Percentiles rank a stretch among this genome's conserved stretches.
phyloP scores from a whole-genome alignment of 108 stramenopile species.

The Nitzschia sp. region DNA sequence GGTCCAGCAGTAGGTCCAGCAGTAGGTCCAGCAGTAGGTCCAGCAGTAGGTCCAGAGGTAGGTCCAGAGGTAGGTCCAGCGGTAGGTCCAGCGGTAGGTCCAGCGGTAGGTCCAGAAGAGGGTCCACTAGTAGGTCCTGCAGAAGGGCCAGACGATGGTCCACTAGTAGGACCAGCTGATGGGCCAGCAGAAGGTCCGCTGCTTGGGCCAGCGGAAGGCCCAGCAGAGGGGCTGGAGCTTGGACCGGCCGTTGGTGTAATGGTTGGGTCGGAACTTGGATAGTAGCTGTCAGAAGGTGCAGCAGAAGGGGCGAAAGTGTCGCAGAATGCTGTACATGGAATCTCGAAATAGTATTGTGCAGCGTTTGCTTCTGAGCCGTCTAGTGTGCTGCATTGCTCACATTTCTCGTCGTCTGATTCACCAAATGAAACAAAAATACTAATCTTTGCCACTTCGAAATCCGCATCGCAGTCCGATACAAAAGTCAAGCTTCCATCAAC shows the following conservation, averaged over 20 bases:
- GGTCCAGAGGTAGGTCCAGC: slow-evolving; percentile 18
- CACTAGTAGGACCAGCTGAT: background rate
- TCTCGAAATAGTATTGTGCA: background rate
- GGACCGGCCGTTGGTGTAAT: background rate
- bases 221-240: background rate
- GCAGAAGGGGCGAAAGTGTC: background rate
- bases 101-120: slow-evolving; percentile 13
- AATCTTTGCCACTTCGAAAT: background rate
- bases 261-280: too few species aligned
- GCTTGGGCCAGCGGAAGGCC: slow-evolving; percentile 3
- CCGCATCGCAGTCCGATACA: background rate
- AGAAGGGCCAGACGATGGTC: slow-evolving; percentile 7
- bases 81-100: slow-evolving; percentile 14
- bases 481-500: background rate
- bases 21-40: slow-evolving; percentile 18
- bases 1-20: slow-evolving; percentile 5
- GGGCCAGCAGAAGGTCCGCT: slow-evolving; percentile 15
- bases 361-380: background rate
- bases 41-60: slow-evolving; percentile 13
- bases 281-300: too few species aligned
- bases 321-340: background rate
- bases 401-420: background rate
- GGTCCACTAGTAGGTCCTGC: slow-evolving; percentile 22
- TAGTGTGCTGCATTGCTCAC: background rate
- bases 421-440: background rate